Evolutionary conservation across 305 asterid genomes (phyloP).

Genomic region (Solanum hybrid): DNA sequence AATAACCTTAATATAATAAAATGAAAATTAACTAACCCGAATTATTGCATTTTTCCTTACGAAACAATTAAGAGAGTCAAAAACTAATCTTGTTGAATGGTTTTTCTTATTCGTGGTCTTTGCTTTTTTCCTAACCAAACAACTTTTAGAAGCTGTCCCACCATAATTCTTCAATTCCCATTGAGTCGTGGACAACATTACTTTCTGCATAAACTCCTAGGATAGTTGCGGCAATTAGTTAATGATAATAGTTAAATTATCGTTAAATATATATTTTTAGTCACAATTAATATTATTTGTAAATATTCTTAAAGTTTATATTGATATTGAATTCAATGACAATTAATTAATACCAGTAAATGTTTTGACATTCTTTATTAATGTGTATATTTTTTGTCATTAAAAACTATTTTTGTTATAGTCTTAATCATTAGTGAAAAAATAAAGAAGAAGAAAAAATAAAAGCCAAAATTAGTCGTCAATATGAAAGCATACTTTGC

Average conservation of each 20-base stretch:
- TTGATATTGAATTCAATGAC: fast-evolving
- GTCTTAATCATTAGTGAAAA: background rate
- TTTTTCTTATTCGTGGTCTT: background rate
- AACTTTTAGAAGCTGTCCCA: background rate
- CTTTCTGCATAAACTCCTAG: background rate
- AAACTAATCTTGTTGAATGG: background rate
- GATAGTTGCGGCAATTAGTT: background rate
- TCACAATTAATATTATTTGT: too few species aligned
- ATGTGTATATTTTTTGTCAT: too few species aligned
- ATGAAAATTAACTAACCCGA: background rate
- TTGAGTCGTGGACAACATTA: background rate
- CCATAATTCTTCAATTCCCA: background rate
- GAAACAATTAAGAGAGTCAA: background rate
- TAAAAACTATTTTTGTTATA: too few species aligned
- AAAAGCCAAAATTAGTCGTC: background rate
- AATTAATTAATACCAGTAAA: too few species aligned
- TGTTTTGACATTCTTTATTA: too few species aligned
- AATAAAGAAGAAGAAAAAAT: background rate
- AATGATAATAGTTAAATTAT: too few species aligned
- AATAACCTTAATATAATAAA: background rate
- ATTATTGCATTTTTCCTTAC: background rate
- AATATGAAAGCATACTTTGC: background rate
- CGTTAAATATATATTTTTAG: too few species aligned
- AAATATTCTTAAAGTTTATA: too few species aligned
- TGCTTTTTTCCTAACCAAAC: background rate